phyloP scores from a whole-genome alignment of 2,329 filamentous ascomycete species.

The Biscogniauxia marginata region DNA sequence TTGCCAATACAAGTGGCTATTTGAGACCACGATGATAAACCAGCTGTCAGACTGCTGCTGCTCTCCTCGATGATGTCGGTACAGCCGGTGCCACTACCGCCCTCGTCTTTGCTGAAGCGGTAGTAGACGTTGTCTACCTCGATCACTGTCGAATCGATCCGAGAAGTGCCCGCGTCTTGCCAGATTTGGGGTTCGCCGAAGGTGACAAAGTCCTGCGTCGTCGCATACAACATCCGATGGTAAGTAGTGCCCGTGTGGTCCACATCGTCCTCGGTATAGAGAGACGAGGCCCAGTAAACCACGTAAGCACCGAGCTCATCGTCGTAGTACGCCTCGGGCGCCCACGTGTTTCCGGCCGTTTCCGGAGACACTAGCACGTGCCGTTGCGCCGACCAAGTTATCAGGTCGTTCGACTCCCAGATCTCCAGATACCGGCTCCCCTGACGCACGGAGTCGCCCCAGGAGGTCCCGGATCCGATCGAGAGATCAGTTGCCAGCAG shows the following conservation, averaged over 20 bases:
- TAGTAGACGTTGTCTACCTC: conserved; percentile 43
- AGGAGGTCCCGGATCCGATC: conserved; percentile 53
- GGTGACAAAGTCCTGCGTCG: conserved; percentile 49
- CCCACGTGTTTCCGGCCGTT: conserved; percentile 54
- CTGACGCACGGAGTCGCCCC: conserved; percentile 44
- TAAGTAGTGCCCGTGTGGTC: conserved; percentile 44
- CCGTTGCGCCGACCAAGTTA: conserved; percentile 50
- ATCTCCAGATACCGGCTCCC: conserved; percentile 52
- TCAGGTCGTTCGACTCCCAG: conserved; percentile 51
- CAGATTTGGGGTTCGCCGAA: conserved; percentile 47
- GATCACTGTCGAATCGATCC: conserved; percentile 53
- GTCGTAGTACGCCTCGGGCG: conserved; percentile 52
- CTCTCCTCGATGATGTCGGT: conserved; percentile 54
- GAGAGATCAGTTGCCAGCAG: conserved; percentile 53
- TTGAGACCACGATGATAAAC: conserved; percentile 42
- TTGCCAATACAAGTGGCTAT: conserved; percentile 49
- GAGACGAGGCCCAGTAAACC: conserved; percentile 47
- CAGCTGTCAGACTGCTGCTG: conserved; percentile 40
- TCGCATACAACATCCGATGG: conserved; percentile 53
- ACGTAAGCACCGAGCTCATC: conserved; percentile 40
- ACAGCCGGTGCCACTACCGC: conserved; percentile 47
- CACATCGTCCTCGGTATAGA: conserved; percentile 42
- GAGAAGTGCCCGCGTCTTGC: conserved; percentile 50
- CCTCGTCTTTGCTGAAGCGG: conserved; percentile 57
- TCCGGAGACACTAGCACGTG: conserved; percentile 48